These are phyloP conservation scores for Climacium dendroides DNA, from an alignment of 225 moss, liverwort and hornwort genomes.

Conservation along the genomic window DNA sequence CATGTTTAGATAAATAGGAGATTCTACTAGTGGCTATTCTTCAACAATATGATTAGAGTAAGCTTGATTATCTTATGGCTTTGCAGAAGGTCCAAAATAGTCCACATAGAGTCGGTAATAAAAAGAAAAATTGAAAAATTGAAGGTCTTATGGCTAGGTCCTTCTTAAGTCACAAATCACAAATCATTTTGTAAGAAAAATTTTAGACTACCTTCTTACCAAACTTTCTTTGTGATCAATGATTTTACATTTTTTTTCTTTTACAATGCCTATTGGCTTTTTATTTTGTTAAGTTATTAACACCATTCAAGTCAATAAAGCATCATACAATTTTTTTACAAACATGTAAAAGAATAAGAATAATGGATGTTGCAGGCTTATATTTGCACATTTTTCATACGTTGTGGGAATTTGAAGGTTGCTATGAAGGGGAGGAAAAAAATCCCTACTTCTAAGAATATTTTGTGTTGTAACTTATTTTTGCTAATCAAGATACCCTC, in stretches of 20 bases:
- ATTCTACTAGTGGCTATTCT: too few relatives aligned
- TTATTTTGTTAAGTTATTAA: neutral
- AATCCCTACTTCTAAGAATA: neutral
- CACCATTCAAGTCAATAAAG: neutral
- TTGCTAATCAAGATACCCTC: accelerated
- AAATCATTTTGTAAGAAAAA: too few relatives aligned
- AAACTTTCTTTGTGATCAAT: neutral
- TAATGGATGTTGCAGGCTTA: neutral
- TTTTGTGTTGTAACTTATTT: neutral
- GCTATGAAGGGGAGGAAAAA: neutral
- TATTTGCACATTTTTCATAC: neutral
- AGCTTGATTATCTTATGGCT: too few relatives aligned
- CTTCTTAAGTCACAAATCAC: too few relatives aligned
- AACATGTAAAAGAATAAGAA: neutral
- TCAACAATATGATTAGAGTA: too few relatives aligned
- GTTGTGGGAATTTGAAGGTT: accelerated
- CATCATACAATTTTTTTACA: neutral
- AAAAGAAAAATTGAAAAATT: too few relatives aligned
- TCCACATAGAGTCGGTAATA: too few relatives aligned
- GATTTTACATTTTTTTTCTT: neutral
- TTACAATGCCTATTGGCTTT: neutral
- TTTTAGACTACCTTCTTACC: too few relatives aligned
- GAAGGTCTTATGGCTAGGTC: too few relatives aligned
- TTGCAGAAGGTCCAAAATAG: too few relatives aligned
- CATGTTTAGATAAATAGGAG: too few relatives aligned